Evolutionary conservation across 306 rosid genomes (phyloP), one percentile per base, ranked within the genome.

Genomic region (Vicia sativa): DNA sequence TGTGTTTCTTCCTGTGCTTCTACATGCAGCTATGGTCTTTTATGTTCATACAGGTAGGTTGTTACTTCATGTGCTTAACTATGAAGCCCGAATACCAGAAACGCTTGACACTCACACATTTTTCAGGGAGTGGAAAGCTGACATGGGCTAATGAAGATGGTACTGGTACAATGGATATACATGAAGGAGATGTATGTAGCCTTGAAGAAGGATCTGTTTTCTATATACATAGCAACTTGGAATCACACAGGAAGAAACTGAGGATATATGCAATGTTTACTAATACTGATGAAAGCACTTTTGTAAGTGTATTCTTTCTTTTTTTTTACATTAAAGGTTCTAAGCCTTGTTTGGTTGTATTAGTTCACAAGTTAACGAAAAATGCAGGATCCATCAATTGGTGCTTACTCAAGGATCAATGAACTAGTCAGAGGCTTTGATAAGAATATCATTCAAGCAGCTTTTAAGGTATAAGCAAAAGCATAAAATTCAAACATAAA

Each of bases 1-100:
- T 7, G 68, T 93, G 41, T 85, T 93, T 61, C 98, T 93, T 62
- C 97, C 98, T 0, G 95, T 83, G 9, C 86, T 93, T 76, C 91
- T 93, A 34, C 97, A 93, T 62, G 74, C 87, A 0, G 81, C 87
- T 61, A 85, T 93, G 96, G 74, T 93, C 67, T 82, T 93, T 63
- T 88, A 81, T 74, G 90, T 86, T 71, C 82, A 86, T 54, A 80
- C 96, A 37, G 97, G 97, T 87, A 49, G 38, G 7, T 15, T 48
- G 25, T 16, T 48, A 48, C 19, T 6, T 16, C 11, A 46, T n/a
- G 4, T 15, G 7, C 5, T 46, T 46, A 15, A 7, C 49, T 43
- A 5, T 13, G 49, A 43, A 43, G 14, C 49, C 13, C 49, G 2
- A 9, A 34, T 7, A 34, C 8, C 38, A 34, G 38, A 6, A 34